Conservation (phyloP, 78 protist species). For the Dictyostelium firmibasis region DNA sequence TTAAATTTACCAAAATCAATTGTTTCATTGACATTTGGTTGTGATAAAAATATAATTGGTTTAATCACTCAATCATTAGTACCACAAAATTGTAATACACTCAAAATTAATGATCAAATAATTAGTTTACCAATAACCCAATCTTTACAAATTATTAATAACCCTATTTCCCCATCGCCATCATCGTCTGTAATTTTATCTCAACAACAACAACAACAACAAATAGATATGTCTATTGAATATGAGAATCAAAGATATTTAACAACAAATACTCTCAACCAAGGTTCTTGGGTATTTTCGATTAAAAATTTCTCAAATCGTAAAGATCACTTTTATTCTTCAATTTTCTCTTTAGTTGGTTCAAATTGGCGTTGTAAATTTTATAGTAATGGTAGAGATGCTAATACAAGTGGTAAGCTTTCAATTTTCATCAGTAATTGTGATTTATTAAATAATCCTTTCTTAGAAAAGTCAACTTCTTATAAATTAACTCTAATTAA, state of each 20-base stretch:
- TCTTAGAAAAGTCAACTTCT: background rate
- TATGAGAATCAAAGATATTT: background rate
- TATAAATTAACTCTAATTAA: background rate
- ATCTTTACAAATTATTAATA: background rate
- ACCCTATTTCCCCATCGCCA: background rate
- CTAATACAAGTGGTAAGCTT: background rate
- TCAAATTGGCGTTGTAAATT: constrained; percentile 5
- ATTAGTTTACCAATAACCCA: background rate
- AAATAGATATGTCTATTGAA: background rate
- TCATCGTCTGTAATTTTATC: background rate
- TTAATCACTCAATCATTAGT: background rate
- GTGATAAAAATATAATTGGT: background rate
- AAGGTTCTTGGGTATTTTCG: background rate
- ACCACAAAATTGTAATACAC: background rate
- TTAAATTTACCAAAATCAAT: background rate
- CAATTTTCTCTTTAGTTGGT: background rate
- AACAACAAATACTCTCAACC: background rate
- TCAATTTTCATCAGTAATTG: background rate
- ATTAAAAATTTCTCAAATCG: background rate
- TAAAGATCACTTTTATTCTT: background rate
- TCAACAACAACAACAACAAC: background rate
- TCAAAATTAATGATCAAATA: background rate
- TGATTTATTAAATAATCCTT: background rate
- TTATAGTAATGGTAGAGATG: background rate
- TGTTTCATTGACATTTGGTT: background rate